Evolutionary conservation across 441 rosid genomes (phyloP).

Genomic region (Corymbia calophylla): DNA sequence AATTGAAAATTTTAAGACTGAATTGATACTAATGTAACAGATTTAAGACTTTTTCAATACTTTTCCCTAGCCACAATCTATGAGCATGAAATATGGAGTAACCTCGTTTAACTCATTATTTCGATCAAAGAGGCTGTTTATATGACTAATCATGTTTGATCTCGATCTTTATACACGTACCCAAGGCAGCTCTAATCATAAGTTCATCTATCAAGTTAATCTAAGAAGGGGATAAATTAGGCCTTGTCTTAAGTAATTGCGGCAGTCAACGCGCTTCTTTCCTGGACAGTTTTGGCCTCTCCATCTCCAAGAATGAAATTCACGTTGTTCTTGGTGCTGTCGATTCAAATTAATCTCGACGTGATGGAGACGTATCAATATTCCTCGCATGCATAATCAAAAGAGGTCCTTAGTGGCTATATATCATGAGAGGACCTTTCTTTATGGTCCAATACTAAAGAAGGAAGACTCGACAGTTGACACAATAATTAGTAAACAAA

Average conservation of each 20-base stretch:
- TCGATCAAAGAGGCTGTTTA: not conserved
- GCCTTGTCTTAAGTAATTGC: not conserved
- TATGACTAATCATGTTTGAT: not conserved
- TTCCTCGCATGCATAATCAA: not conserved
- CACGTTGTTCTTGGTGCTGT: not conserved
- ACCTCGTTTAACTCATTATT: not conserved
- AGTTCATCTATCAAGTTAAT: not conserved
- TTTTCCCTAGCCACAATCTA: not conserved
- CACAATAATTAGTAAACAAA: not conserved
- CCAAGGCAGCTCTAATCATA: not conserved
- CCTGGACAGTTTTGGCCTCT: not conserved
- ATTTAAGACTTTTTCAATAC: no score
- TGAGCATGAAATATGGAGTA: not conserved
- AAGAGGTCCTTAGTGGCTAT: not conserved
- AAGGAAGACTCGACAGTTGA: not conserved
- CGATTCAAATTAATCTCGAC: not conserved
- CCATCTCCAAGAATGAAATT: not conserved
- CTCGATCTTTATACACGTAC: not conserved
- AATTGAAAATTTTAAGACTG: no score
- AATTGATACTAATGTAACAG: no score
- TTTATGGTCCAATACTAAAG: not conserved
- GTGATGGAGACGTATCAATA: not conserved
- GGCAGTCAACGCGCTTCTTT: not conserved
- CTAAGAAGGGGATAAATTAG: not conserved
- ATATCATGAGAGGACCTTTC: not conserved